A percentile compares a stretch with the other conserved stretches of the same genome.
Conservation (phyloP, 805 yeast genomes). For the Schwanniomyces pseudopolymorphus region DNA sequence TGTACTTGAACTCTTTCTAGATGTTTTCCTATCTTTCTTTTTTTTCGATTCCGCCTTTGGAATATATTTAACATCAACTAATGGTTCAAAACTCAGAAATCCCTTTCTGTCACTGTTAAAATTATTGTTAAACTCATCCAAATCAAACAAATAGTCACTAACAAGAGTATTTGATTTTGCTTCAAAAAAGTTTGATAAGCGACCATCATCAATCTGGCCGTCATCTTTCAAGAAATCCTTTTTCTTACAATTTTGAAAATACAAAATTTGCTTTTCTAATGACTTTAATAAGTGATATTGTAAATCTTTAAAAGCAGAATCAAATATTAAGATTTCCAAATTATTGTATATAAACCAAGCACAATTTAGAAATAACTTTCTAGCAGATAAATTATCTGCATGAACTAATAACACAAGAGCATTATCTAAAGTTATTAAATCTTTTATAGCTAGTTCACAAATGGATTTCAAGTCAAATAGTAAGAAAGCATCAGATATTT, state of each 20-base stretch:
- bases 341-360: conserved; percentile 69
- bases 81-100: conserved; percentile 30
- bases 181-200: conserved; percentile 18
- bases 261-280: conserved; percentile 26
- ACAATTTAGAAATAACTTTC: conserved; percentile 57
- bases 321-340: conserved; percentile 59
- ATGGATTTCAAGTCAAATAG: conserved; percentile 57
- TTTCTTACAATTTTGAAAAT: conserved; percentile 27
- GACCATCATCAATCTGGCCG: conserved; percentile 14
- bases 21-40: conserved; percentile 20
- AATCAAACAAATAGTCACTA: conserved; percentile 19
- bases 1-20: conserved; percentile 23
- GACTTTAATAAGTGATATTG: conserved; percentile 22
- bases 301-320: conserved; percentile 29
- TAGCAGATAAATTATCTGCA: conserved; percentile 51
- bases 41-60: conserved; percentile 11
- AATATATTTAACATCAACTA: conserved; percentile 31
- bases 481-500: conserved; percentile 61
- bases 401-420: conserved; percentile 56
- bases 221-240: conserved; percentile 20
- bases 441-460: conserved; percentile 60
- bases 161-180: conserved; percentile 16
- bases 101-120: conserved; percentile 38
- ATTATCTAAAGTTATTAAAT: conserved; percentile 57
- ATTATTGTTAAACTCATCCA: conserved; percentile 22